Evolutionary conservation across 2,329 filamentous ascomycete species (phyloP), one percentile per base, ranked within the genome.

Genomic region (Sporothrix schenckii): DNA sequence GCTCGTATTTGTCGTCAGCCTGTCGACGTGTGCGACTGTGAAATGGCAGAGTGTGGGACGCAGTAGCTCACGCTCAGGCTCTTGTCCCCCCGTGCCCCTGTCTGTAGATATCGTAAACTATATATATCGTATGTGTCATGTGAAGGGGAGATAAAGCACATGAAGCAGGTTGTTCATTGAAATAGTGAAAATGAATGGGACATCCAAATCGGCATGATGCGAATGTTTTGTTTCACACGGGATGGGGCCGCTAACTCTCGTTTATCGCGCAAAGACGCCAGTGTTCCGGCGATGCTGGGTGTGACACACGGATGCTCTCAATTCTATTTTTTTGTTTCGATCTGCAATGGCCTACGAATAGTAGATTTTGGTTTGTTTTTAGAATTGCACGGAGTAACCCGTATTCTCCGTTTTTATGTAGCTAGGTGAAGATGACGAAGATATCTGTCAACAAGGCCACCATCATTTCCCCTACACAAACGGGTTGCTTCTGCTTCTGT

Each of bases 301-400:
- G 58, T 44, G 11, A 39, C n/a, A 19, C n/a, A 61, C 58, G 58
- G 58, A 61, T 39, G 21, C 3, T 14, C n/a, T 44, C 39, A 39
- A 44, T 61, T 61, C 39, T 61, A 44, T 44, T 61, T 60, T 21
- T 61, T 61, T n/a, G 58, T 44, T 61, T 61, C 34, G 58, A 61
- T 61, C 58, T 61, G 58, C 39, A 34, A 34, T 34, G 5, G 30
- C 58, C 58, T 61, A 24, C 14, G 41, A 11, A 4, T 7, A 14
- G n/a, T 44, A 14, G 34, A 44, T 27, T 44, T 47, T 41, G 39
- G 39, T 16, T 19, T 16, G 34, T 14, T 61, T 61, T 44, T 61
- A 11, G 21, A 61, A 61, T 61, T 47, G 14, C 58, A 27, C 56
- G 34, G 56, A 39, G 34, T 10, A 44, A 21, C 14, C 34, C 56